A percentile compares a stretch with the other conserved stretches of the same genome.
phyloP scores from a whole-genome alignment of 1,139 yeast species.

The Geotrichum citri-aurantii region DNA sequence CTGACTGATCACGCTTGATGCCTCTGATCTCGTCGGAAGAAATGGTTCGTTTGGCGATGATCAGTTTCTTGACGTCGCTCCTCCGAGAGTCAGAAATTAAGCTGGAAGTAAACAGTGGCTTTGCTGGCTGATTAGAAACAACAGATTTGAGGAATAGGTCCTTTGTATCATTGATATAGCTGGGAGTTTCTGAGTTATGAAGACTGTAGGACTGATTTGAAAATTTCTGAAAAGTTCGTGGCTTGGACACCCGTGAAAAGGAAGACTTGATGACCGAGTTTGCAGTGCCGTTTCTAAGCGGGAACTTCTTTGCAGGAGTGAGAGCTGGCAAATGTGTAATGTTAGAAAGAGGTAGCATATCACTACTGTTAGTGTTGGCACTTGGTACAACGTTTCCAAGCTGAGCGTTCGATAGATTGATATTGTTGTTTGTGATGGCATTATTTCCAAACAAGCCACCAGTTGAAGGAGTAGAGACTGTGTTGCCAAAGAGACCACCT shows the following conservation, averaged over 20 bases:
- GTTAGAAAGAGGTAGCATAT: neutral
- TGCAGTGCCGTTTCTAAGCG: neutral
- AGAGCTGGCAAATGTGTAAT: conserved; percentile 6
- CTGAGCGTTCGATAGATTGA: conserved; percentile 22
- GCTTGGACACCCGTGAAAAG: neutral
- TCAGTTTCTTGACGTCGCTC: conserved; percentile 12
- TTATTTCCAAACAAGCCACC: conserved; percentile 40
- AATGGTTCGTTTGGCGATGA: conserved; percentile 7
- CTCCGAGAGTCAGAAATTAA: neutral
- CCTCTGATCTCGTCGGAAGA: conserved; percentile 11
- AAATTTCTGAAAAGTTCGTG: neutral
- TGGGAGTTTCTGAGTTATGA: neutral
- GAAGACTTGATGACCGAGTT: neutral
- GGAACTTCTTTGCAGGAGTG: neutral
- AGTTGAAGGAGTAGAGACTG: conserved; percentile 21
- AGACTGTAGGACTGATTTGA: conserved; percentile 5
- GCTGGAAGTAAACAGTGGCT: conserved; percentile 1
- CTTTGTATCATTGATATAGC: conserved; percentile 1
- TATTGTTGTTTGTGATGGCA: conserved; percentile 9
- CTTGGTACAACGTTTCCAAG: conserved; percentile 31
- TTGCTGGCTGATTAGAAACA: neutral
- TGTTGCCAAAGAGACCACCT: conserved; percentile 35
- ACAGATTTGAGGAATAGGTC: conserved; percentile 6
- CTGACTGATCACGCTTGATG: neutral
- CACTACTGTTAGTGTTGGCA: conserved; percentile 9